These are phyloP conservation scores for Citrus sp. DNA, from an alignment of 345 rosid species.

Conservation along the genomic window DNA sequence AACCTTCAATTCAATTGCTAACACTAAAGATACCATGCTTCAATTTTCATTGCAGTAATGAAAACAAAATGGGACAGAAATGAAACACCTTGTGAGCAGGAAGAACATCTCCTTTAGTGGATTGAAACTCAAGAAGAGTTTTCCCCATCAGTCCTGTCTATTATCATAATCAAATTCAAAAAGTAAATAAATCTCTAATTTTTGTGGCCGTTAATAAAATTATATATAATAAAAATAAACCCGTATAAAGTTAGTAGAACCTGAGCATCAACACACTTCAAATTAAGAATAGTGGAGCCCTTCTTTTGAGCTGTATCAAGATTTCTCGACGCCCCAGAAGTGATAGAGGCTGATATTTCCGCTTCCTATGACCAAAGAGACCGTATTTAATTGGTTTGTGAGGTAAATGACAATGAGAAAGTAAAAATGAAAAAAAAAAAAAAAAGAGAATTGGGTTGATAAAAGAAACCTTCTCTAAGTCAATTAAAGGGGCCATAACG, in stretches of 20 bases:
- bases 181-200: no score
- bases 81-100: constrained; percentile 79
- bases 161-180: neutral
- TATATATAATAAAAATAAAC: neutral
- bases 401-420: neutral
- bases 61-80: neutral
- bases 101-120: constrained; percentile 89
- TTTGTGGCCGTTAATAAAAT: neutral
- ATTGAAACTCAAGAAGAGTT: constrained; percentile 82
- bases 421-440: neutral
- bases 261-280: constrained; percentile 62
- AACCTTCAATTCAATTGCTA: neutral
- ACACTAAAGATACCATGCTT: neutral
- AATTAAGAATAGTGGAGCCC: constrained; percentile 49
- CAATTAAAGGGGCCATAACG: constrained; percentile 44
- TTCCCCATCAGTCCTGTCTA: constrained; percentile 65
- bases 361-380: constrained; percentile 35
- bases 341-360: constrained; percentile 56
- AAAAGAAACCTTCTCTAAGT: constrained; percentile 44
- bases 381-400: neutral
- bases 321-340: constrained; percentile 45
- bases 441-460: neutral
- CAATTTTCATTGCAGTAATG: neutral
- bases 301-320: constrained; percentile 44
- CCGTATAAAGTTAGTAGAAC: constrained; percentile 14